These are phyloP conservation scores for Puccinia horiana DNA, from an alignment of 1,284 basidiomycete genomes.

Conservation along the genomic window DNA sequence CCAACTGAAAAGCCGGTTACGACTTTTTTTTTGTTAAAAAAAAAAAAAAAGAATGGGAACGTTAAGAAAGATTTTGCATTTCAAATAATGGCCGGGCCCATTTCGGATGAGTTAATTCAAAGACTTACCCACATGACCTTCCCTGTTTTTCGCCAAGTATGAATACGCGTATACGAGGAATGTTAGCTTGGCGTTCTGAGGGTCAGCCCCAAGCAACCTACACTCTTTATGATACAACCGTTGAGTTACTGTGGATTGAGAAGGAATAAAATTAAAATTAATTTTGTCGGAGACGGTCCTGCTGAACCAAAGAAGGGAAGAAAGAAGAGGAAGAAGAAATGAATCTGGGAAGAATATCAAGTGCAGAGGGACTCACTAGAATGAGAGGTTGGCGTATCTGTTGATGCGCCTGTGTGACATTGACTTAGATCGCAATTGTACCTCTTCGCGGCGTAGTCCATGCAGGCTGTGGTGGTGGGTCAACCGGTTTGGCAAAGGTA, in stretches of 20 bases:
- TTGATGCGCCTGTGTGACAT: background rate
- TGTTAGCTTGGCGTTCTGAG: background rate
- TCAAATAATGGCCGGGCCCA: too few relatives aligned
- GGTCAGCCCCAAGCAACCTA: background rate
- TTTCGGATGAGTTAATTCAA: too few relatives aligned
- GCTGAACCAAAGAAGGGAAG: too few relatives aligned
- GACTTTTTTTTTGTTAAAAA: too few relatives aligned
- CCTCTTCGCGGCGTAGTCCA: background rate
- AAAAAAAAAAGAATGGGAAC: too few relatives aligned
- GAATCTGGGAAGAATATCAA: background rate
- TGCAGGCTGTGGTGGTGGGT: background rate
- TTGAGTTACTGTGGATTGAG: background rate
- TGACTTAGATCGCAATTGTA: background rate
- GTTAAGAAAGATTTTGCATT: too few relatives aligned
- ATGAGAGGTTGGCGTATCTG: background rate
- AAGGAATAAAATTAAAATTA: too few relatives aligned
- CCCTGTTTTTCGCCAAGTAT: background rate
- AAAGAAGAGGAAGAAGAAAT: too few relatives aligned
- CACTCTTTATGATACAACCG: background rate
- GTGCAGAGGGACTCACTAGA: background rate
- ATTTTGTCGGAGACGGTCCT: too few relatives aligned
- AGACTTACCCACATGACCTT: background rate
- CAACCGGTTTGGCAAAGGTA: too few relatives aligned
- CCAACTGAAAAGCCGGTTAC: too few relatives aligned
- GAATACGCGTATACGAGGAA: constrained; percentile 9